Conservation (phyloP, 305 asterid genomes). For the Fraxinus paxiana region DNA sequence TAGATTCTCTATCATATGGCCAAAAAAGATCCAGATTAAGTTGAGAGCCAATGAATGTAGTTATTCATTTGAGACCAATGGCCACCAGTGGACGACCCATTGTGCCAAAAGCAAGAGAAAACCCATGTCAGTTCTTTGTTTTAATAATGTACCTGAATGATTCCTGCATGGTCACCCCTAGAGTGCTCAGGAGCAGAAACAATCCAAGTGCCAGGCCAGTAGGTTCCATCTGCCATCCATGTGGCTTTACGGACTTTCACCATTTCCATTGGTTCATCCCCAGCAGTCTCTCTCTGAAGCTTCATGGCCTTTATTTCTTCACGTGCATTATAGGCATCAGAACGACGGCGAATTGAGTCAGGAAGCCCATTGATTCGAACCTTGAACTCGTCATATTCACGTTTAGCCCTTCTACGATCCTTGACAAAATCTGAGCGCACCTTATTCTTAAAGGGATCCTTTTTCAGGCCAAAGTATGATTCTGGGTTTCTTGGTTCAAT, state of each 20-base stretch:
- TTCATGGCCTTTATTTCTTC: conserved; percentile 90
- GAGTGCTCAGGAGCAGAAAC: conserved; percentile 75
- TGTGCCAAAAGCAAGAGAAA: neutral
- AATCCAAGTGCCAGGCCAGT: conserved; percentile 97
- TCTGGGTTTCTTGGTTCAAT: conserved; percentile 34
- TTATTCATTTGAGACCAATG: neutral
- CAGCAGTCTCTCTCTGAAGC: conserved; percentile 64
- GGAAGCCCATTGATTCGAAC: conserved; percentile 89
- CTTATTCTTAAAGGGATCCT: conserved; percentile 28
- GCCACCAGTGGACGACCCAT: neutral
- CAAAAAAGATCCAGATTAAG: neutral
- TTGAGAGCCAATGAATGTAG: neutral
- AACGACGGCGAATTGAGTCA: conserved; percentile 87
- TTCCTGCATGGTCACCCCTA: conserved; percentile 92
- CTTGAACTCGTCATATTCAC: conserved; percentile 94
- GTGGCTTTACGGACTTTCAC: conserved; percentile 77
- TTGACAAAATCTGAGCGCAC: conserved; percentile 35
- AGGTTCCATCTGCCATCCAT: conserved; percentile 99
- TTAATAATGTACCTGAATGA: conserved; percentile 64
- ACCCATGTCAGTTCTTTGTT: neutral
- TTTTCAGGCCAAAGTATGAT: conserved; percentile 27
- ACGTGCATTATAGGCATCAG: conserved; percentile 89
- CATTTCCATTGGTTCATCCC: conserved; percentile 60
- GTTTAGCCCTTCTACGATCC: conserved; percentile 90
- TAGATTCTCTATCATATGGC: neutral